Percentiles rank a stretch among this genome's conserved stretches.
phyloP scores from a whole-genome alignment of 306 rosid genomes.

The Trifolium subterraneum region DNA sequence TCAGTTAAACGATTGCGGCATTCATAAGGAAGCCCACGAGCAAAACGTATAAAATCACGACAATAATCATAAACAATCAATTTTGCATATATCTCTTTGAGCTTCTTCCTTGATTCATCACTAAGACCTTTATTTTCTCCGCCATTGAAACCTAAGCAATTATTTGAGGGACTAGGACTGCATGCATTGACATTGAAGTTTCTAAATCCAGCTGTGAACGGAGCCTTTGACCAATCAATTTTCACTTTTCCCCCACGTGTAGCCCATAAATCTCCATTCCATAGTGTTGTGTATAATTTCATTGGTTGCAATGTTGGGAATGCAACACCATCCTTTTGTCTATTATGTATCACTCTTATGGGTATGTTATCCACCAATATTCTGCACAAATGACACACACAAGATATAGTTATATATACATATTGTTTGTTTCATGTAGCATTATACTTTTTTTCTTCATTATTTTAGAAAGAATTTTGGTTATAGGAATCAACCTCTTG shows the following conservation, averaged over 20 bases:
- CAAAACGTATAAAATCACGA: slow-evolving; percentile 48
- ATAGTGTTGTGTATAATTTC: slow-evolving; percentile 48
- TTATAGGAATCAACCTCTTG: too few relatives aligned
- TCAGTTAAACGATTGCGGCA: slow-evolving; percentile 33
- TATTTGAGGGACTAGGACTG: neutral
- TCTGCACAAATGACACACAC: slow-evolving; percentile 24
- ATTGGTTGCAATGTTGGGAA: slow-evolving; percentile 56
- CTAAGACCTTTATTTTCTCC: slow-evolving; percentile 25
- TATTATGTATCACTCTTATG: slow-evolving; percentile 47
- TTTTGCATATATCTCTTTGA: slow-evolving; percentile 28
- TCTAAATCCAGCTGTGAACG: slow-evolving; percentile 45
- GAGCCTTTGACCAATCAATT: too few relatives aligned
- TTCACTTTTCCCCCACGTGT: slow-evolving; percentile 53
- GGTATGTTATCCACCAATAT: slow-evolving; percentile 51
- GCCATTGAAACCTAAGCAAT: slow-evolving; percentile 32
- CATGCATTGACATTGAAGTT: slow-evolving; percentile 47
- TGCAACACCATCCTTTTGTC: slow-evolving; percentile 41
- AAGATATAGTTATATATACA: neutral
- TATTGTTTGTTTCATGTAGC: neutral
- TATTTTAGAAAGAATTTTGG: neutral
- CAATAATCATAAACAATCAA: slow-evolving; percentile 56
- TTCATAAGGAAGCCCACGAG: slow-evolving; percentile 54
- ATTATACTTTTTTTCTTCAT: too few relatives aligned
- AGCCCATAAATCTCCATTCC: slow-evolving; percentile 63
- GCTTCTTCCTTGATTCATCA: slow-evolving; percentile 8